Evolutionary conservation across 129 eudicot species (phyloP).

Genomic region (carrot (Daucus carota)): DH1_v3.0 NC_030386.2:2849501-2850000

Average conservation of each 20-base stretch:
- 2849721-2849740: not conserved
- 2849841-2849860: not conserved
- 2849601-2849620: not conserved
- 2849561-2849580: slow-evolving; percentile 9
- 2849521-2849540: slow-evolving; percentile 73
- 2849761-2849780: not conserved
- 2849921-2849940: not conserved
- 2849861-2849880: not conserved
- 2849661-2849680: not conserved
- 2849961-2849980: too few species aligned
- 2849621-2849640: not conserved
- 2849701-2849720: not conserved
- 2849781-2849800: too few species aligned
- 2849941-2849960: not conserved
- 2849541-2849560: slow-evolving; percentile 2
- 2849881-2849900: not conserved
- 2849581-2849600: not conserved
- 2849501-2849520: slow-evolving; percentile 76
- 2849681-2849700: not conserved
- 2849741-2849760: not conserved
- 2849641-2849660: not conserved
- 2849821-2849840: not conserved
- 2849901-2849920: not conserved
- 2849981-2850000: too few species aligned
- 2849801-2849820: not conserved